These are phyloP conservation scores for Flaveria robusta DNA, from an alignment of 129 eudicot species.

Conservation along the genomic window DNA sequence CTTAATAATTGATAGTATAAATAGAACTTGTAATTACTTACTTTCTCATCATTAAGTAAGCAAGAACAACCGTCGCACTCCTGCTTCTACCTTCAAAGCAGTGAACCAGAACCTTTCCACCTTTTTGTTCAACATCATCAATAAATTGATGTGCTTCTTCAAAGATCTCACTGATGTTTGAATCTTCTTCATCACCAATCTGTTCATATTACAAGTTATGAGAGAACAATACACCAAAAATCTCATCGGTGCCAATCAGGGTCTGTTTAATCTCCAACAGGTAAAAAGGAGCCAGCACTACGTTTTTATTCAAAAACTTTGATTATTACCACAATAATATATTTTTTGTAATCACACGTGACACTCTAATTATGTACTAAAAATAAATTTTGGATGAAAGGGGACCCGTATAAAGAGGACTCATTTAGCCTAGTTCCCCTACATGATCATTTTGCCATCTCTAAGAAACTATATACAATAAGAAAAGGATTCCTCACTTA, in stretches of 20 bases:
- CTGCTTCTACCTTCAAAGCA: constrained; percentile 99
- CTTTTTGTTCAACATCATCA: constrained; percentile 66
- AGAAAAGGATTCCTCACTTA: constrained; percentile 44
- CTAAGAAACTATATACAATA: constrained; percentile 1
- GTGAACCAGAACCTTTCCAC: constrained; percentile 94
- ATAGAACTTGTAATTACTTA: constrained; percentile 35
- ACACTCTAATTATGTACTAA: constrained; percentile 1
- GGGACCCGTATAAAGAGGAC: neutral
- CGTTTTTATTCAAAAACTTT: neutral
- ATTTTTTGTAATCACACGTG: neutral
- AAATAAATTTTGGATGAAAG: neutral
- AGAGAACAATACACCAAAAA: neutral
- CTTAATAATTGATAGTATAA: neutral
- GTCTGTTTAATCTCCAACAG: neutral
- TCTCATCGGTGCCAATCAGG: neutral
- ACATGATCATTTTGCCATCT: neutral
- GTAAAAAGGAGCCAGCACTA: neutral
- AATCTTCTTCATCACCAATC: constrained; percentile 83
- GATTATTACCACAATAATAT: neutral
- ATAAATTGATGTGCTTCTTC: constrained; percentile 81
- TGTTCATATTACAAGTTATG: constrained; percentile 36
- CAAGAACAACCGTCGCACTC: constrained; percentile 92
- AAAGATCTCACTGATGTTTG: constrained; percentile 74
- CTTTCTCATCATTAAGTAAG: constrained; percentile 88
- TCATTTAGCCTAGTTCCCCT: neutral